Evolutionary conservation across 495 filamentous ascomycete species (phyloP).

Genomic region (Aspergillus carlsbadensis): DNA sequence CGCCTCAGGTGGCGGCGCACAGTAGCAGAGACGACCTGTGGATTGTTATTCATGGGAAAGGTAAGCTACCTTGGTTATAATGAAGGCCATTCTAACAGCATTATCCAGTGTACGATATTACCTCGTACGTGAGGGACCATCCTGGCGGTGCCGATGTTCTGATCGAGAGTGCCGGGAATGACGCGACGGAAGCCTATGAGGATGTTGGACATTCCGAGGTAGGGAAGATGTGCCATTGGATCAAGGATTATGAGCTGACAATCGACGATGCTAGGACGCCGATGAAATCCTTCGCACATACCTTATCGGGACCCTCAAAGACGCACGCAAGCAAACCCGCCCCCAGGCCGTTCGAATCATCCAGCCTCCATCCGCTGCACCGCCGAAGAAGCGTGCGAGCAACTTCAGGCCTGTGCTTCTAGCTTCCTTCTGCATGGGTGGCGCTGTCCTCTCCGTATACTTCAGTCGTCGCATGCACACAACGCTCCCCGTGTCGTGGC

Average conservation of each 20-base stretch:
- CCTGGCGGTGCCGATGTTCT: no score
- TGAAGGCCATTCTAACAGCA: no score
- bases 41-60: slow-evolving; percentile 53
- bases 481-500: background rate
- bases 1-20: slow-evolving; percentile 46
- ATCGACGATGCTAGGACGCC: no score
- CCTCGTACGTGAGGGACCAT: no score
- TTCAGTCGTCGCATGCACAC: background rate
- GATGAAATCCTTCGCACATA: no score
- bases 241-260: no score
- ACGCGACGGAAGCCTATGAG: no score
- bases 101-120: no score
- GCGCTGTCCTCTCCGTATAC: background rate
- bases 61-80: slow-evolving; percentile 20
- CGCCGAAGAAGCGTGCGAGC: background rate
- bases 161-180: no score
- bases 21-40: slow-evolving; percentile 47
- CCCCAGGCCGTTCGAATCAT: slow-evolving; percentile 3
- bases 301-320: no score
- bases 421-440: background rate
- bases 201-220: no score
- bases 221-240: no score
- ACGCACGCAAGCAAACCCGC: slow-evolving; percentile 1
- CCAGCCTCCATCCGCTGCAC: background rate
- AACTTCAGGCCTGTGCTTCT: background rate